Conservation (phyloP, 2,329 filamentous ascomycete genomes). For the Hypoxylon sp. region DNA sequence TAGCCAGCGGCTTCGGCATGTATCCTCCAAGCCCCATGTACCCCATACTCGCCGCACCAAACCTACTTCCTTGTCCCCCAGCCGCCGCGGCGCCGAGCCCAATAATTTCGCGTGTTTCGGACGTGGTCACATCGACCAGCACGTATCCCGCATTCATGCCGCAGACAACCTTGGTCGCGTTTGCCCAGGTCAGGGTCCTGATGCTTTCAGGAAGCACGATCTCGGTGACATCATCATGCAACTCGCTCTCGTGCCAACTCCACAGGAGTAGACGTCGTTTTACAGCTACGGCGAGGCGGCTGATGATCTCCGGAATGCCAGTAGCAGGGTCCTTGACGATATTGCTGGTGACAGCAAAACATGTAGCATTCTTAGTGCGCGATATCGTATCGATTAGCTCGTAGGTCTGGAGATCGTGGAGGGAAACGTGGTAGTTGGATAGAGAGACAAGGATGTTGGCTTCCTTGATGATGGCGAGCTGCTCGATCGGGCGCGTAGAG, state of each 20-base stretch:
- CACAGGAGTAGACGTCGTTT: slow-evolving; percentile 91
- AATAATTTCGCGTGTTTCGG: slow-evolving; percentile 80
- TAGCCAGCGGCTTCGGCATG: slow-evolving; percentile 89
- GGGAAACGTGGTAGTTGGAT: slow-evolving; percentile 88
- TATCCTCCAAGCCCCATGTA: slow-evolving; percentile 96
- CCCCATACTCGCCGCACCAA: slow-evolving; percentile 91
- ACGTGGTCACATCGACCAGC: slow-evolving; percentile 84
- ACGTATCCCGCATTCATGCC: slow-evolving; percentile 94
- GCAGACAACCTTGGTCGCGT: slow-evolving; percentile 85
- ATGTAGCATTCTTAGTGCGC: slow-evolving; percentile 87
- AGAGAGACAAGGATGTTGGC: slow-evolving; percentile 91
- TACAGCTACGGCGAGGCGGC: slow-evolving; percentile 88
- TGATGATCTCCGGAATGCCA: slow-evolving; percentile 92
- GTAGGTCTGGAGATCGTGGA: slow-evolving; percentile 90
- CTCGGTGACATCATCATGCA: slow-evolving; percentile 79
- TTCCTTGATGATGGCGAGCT: slow-evolving; percentile 95
- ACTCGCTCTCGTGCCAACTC: slow-evolving; percentile 96
- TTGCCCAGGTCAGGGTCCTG: slow-evolving; percentile 91
- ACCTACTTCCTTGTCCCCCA: slow-evolving; percentile 74
- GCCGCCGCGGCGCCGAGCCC: slow-evolving; percentile 77
- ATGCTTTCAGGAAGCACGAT: slow-evolving; percentile 85
- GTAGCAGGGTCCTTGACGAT: slow-evolving; percentile 90
- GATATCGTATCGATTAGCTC: slow-evolving; percentile 81
- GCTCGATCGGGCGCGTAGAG: slow-evolving; percentile 88
- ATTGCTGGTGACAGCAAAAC: slow-evolving; percentile 94